phyloP scores from a whole-genome alignment of 768 basidiomycete species.

The Boletus fagicola region DNA sequence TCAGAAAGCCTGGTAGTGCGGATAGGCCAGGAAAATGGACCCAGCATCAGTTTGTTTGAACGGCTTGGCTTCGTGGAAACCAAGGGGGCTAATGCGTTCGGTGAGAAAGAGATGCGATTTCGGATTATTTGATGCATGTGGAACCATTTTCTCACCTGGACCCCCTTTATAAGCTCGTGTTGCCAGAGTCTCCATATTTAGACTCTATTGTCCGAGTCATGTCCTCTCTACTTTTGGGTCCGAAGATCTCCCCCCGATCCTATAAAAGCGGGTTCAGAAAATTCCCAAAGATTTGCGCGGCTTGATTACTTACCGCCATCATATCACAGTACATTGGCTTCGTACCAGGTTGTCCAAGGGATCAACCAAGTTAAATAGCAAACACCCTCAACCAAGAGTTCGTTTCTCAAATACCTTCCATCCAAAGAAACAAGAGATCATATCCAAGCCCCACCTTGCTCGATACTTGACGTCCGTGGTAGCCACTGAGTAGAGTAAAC shows the following conservation, averaged over 20 bases:
- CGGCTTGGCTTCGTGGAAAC: slow-evolving; percentile 72
- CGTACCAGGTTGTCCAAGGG: not conserved
- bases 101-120: slow-evolving; percentile 78
- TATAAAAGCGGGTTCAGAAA: slow-evolving; percentile 7
- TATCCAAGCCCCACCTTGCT: too few species aligned
- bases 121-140: too few species aligned
- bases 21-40: slow-evolving; percentile 64
- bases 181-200: not conserved
- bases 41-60: slow-evolving; percentile 72
- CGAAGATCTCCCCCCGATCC: not conserved
- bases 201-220: slow-evolving; percentile 21
- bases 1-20: slow-evolving; percentile 58
- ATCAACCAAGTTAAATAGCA: not conserved
- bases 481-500: too few species aligned
- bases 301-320: slow-evolving; percentile 12
- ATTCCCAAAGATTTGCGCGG: not conserved
- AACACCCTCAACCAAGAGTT: not conserved
- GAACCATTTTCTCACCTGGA: slow-evolving; percentile 5
- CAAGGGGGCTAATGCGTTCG: slow-evolving; percentile 70
- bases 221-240: not conserved
- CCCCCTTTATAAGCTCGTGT: not conserved
- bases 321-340: slow-evolving; percentile 4
- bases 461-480: too few species aligned
- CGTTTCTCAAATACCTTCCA: not conserved
- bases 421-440: too few species aligned